phyloP scores from a whole-genome alignment of 345 rosid genomes.

The Gossypium mustelinum region DNA sequence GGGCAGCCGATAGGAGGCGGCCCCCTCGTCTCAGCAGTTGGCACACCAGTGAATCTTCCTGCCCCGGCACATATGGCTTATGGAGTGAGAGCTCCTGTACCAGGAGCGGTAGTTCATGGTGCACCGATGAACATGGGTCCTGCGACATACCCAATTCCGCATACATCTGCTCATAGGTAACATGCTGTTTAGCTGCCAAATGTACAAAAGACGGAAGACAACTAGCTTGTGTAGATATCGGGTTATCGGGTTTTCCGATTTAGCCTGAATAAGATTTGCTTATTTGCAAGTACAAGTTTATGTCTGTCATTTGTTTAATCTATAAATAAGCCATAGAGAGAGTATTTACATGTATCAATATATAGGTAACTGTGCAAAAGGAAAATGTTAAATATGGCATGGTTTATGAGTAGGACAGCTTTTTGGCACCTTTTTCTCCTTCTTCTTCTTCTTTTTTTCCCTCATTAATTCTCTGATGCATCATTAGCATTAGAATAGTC shows the following conservation, averaged over 20 bases:
- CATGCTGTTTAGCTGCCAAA: conserved; percentile 24
- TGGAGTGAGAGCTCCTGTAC: conserved; percentile 65
- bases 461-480: not conserved
- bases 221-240: conserved; percentile 20
- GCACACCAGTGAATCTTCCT: conserved; percentile 85
- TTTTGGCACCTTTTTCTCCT: conserved; percentile 13
- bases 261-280: conserved; percentile 39
- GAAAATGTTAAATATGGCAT: conserved; percentile 23
- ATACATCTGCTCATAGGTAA: conserved; percentile 70
- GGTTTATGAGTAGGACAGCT: conserved; percentile 25
- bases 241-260: conserved; percentile 21
- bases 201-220: conserved; percentile 51
- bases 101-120: conserved; percentile 65
- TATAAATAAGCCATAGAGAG: conserved; percentile 38
- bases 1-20: conserved; percentile 89
- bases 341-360: conserved; percentile 32
- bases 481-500: conserved; percentile 23
- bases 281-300: conserved; percentile 27
- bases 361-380: conserved; percentile 32
- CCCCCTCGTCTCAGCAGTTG: conserved; percentile 81
- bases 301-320: conserved; percentile 25
- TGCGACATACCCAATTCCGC: conserved; percentile 70
- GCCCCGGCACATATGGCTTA: conserved; percentile 66
- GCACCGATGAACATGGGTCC: conserved; percentile 75
- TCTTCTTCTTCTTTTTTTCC: conserved; percentile 1